Conservation (phyloP, 2,329 filamentous ascomycete species). For the Diplodia mutila region DNA sequence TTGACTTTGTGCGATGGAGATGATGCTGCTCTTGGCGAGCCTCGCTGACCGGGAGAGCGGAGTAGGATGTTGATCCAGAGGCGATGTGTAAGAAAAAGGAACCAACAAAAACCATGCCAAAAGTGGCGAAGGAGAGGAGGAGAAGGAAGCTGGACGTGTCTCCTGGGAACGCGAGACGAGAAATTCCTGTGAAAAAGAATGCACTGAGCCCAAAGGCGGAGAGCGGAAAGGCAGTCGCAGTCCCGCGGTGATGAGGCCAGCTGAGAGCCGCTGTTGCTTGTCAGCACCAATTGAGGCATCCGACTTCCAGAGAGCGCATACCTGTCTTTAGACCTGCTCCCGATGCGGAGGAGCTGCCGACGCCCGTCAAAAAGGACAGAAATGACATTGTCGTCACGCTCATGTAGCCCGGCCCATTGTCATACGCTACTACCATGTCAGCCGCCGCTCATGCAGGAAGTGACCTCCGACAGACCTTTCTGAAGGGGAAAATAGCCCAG, state of each 20-base stretch:
- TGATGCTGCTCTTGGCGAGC: slow-evolving; percentile 43
- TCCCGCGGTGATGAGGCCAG: slow-evolving; percentile 88
- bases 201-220: slow-evolving; percentile 93
- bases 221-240: slow-evolving; percentile 89
- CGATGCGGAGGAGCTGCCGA: slow-evolving; percentile 92
- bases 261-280: slow-evolving; percentile 71
- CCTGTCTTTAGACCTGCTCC: slow-evolving; percentile 79
- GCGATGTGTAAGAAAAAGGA: slow-evolving; percentile 87
- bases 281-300: slow-evolving; percentile 29
- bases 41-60: slow-evolving; percentile 55
- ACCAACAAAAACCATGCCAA: slow-evolving; percentile 71
- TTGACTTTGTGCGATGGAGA: slow-evolving; percentile 52
- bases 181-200: slow-evolving; percentile 89
- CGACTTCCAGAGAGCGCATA: slow-evolving; percentile 34
- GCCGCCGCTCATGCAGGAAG: slow-evolving; percentile 13
- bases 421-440: slow-evolving; percentile 64
- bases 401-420: slow-evolving; percentile 64
- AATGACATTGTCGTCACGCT: slow-evolving; percentile 69
- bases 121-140: slow-evolving; percentile 79
- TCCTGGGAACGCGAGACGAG: slow-evolving; percentile 77
- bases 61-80: slow-evolving; percentile 58
- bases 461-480: slow-evolving; percentile 43
- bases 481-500: slow-evolving; percentile 87
- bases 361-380: slow-evolving; percentile 81
- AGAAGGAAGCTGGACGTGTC: slow-evolving; percentile 81